Evolutionary conservation across 768 basidiomycete genomes (phyloP).

Genomic region (Fomitopsis pulvina): DNA sequence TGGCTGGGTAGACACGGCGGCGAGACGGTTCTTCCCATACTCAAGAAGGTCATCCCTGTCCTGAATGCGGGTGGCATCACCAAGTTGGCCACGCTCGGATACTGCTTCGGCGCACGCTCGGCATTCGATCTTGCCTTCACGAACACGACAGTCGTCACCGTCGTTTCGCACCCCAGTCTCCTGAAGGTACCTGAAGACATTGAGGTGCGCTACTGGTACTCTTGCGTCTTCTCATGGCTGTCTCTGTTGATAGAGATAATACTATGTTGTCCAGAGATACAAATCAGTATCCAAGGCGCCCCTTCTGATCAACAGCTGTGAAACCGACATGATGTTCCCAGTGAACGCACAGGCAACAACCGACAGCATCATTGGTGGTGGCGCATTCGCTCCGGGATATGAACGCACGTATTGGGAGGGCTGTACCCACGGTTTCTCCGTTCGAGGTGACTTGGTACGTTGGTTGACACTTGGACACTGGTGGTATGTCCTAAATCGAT

Average conservation of each 20-base stretch:
- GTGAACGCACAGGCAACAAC: constrained; percentile 25
- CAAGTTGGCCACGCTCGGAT: constrained; percentile 33
- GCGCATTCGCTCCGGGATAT: constrained; percentile 33
- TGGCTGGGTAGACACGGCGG: constrained; percentile 32
- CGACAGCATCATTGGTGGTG: constrained; percentile 33
- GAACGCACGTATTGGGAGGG: constrained; percentile 26
- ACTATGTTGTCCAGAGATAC: constrained; percentile 23
- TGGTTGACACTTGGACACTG: constrained; percentile 22
- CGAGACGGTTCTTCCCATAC: constrained; percentile 26
- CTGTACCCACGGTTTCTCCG: constrained; percentile 30
- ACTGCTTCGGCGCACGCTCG: constrained; percentile 41
- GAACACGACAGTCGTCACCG: constrained; percentile 12
- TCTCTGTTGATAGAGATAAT: background rate
- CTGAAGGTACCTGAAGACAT: constrained; percentile 32
- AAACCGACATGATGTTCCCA: constrained; percentile 28
- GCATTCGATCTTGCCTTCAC: constrained; percentile 35
- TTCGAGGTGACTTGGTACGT: constrained; percentile 33
- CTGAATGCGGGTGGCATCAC: constrained; percentile 34
- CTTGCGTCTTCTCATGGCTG: background rate
- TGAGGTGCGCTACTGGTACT: constrained; percentile 21
- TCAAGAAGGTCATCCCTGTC: constrained; percentile 31
- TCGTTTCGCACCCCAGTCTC: constrained; percentile 43
- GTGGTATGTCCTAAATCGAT: background rate
- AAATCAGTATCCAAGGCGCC: constrained; percentile 28
- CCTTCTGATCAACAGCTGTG: constrained; percentile 37